A percentile compares a stretch with the other conserved stretches of the same genome.
These are phyloP conservation scores for Kuraishia molischiana DNA, from an alignment of 805 yeast species.

Conservation along the genomic window DNA sequence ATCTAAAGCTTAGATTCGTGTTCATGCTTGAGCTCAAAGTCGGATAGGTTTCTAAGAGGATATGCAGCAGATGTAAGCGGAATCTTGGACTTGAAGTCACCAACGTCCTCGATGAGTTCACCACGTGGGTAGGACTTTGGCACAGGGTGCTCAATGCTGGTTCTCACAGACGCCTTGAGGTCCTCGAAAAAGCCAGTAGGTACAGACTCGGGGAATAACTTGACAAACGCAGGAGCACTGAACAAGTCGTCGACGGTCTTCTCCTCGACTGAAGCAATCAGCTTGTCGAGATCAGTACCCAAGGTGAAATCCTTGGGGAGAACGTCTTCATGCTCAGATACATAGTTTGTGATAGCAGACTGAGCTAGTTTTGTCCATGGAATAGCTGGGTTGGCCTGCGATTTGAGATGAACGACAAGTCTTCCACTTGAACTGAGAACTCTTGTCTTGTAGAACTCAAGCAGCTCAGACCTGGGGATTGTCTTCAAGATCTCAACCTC, in stretches of 20 bases:
- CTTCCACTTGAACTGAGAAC: conserved; percentile 21
- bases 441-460: conserved; percentile 39
- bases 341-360: conserved; percentile 18
- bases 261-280: neutral
- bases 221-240: neutral
- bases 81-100: conserved; percentile 45
- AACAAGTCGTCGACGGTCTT: neutral
- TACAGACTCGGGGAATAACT: neutral
- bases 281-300: neutral
- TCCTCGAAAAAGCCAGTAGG: neutral
- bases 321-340: conserved; percentile 15
- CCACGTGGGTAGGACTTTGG: conserved; percentile 42
- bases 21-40: conserved; percentile 16
- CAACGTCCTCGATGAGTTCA: conserved; percentile 29
- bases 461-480: conserved; percentile 47
- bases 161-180: neutral
- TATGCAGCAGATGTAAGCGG: conserved; percentile 51
- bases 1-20: conserved; percentile 7
- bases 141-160: conserved; percentile 14
- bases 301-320: conserved; percentile 10
- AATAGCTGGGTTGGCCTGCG: conserved; percentile 27
- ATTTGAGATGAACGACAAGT: conserved; percentile 53
- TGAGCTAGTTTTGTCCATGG: conserved; percentile 14
- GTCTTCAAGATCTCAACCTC: conserved; percentile 47
- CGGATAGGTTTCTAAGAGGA: conserved; percentile 26